These are phyloP conservation scores for Aureobasidium melanogenum DNA, from an alignment of 2,329 filamentous ascomycete species.

Conservation along the genomic window DNA sequence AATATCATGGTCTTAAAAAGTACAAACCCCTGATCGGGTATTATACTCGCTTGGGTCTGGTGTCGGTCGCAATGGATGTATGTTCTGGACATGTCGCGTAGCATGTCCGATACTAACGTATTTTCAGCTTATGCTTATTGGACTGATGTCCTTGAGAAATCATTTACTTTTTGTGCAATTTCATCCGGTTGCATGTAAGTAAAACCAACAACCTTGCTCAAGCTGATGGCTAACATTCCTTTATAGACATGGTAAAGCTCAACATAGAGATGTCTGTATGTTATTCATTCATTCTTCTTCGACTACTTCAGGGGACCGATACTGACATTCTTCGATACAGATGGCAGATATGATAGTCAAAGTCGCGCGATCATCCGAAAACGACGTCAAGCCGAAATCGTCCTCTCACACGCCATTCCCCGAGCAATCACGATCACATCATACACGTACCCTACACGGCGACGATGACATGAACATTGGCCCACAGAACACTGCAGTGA, in stretches of 20 bases:
- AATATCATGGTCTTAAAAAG: conserved; percentile 39
- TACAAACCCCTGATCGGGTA: conserved; percentile 43
- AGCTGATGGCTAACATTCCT: background rate
- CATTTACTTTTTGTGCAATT: conserved; percentile 36
- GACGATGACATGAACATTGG: background rate
- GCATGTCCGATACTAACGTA: background rate
- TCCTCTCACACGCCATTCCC: background rate
- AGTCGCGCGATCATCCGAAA: conserved; percentile 19
- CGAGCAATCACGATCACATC: background rate
- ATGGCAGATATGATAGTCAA: conserved; percentile 37
- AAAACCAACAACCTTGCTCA: background rate
- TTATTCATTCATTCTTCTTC: no score
- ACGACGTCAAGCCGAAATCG: background rate
- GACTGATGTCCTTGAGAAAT: conserved; percentile 6
- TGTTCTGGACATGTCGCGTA: background rate
- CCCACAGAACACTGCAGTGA: background rate
- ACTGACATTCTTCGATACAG: background rate
- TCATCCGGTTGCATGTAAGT: conserved; percentile 30
- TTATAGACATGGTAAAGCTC: conserved; percentile 35
- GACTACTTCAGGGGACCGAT: background rate
- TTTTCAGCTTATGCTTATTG: conserved; percentile 8
- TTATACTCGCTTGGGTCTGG: conserved; percentile 41
- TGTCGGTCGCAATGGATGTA: conserved; percentile 43
- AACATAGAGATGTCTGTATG: conserved; percentile 39
- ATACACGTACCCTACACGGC: background rate